Evolutionary conservation across 2,329 filamentous ascomycete genomes (phyloP), one percentile per base, ranked within the genome.

Genomic region (Sarocladium brachiariae): DNA sequence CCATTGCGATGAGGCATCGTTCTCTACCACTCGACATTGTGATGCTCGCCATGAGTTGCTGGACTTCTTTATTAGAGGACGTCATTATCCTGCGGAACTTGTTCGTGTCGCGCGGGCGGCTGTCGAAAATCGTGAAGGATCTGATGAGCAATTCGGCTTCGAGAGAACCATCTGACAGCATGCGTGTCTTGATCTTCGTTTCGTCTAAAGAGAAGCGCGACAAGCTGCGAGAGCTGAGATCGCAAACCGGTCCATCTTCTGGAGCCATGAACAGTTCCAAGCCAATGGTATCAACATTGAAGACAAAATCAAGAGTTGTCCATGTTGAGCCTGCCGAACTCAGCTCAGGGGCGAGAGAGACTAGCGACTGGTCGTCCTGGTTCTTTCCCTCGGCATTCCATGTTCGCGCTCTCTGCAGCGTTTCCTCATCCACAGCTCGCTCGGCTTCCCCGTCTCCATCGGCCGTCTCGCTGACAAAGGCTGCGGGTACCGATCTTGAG

Each of bases 41-140:
- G 3, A 99, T 73, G 63, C 87, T 96, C 16, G 93, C 93, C 93
- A 99, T 99, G 62, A 99, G 91, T 60, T 99, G 95, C 65, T 97
- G 91, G 41, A 93, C 90, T 51, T 91, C 86, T 58, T 90, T 92
- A 67, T 96, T 97, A 61, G 91, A 90, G 51, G 95, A 84, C 2
- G 91, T 91, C 93, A 99, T 97, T 70, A 99, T 96, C 65, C 92
- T 95, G 48, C 90, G 83, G 76, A 95, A 99, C 63, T 95, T 96
- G 72, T 96, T 99, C 4, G 86, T 87, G 59, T 95, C 91, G 50
- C 82, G 80, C 4, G 83, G 84, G n/a, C 95, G 84, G 55, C 87
- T 96, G 65, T 99, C 93, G 51, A 88, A 81, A 56, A 97, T 96
- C 0, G 90, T 96, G 65, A 99, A 96, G 0, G 92, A 93, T 53